phyloP scores from a whole-genome alignment of 2,329 filamentous ascomycete genomes.

The Sclerotinia nivalis region DNA sequence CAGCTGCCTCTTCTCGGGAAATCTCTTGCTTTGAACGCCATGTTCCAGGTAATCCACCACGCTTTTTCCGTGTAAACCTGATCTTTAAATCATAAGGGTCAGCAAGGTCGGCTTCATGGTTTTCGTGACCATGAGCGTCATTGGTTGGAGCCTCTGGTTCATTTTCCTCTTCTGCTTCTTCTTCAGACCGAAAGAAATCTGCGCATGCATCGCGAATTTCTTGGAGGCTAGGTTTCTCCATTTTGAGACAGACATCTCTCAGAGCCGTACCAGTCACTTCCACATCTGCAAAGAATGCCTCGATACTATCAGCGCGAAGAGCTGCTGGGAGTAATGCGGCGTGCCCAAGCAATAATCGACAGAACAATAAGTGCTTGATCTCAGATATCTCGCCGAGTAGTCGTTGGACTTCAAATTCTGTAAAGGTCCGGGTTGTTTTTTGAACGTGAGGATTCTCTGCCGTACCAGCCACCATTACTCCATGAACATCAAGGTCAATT shows the following conservation, averaged over 20 bases:
- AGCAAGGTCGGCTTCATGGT: not conserved
- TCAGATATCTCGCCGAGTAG: constrained; percentile 49
- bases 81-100: constrained; percentile 23
- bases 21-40: constrained; percentile 34
- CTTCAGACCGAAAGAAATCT: constrained; percentile 47
- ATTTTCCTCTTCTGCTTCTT: constrained; percentile 42
- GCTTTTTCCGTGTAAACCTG: not conserved
- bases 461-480: constrained; percentile 42
- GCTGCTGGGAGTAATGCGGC: constrained; percentile 49
- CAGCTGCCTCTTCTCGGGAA: constrained; percentile 28
- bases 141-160: constrained; percentile 35
- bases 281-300: constrained; percentile 48
- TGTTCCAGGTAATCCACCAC: constrained; percentile 34
- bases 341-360: constrained; percentile 49
- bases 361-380: constrained; percentile 52
- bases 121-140: not conserved
- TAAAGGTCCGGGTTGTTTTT: constrained; percentile 44
- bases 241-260: constrained; percentile 49
- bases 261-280: constrained; percentile 48
- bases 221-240: constrained; percentile 51
- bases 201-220: constrained; percentile 54
- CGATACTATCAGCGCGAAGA: constrained; percentile 46
- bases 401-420: constrained; percentile 47
- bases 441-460: constrained; percentile 31
- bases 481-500: constrained; percentile 41